Base-by-base conservation (phyloP, 371 early-diverging fungal species). In the Caulochytrium protostelioides region DNA sequence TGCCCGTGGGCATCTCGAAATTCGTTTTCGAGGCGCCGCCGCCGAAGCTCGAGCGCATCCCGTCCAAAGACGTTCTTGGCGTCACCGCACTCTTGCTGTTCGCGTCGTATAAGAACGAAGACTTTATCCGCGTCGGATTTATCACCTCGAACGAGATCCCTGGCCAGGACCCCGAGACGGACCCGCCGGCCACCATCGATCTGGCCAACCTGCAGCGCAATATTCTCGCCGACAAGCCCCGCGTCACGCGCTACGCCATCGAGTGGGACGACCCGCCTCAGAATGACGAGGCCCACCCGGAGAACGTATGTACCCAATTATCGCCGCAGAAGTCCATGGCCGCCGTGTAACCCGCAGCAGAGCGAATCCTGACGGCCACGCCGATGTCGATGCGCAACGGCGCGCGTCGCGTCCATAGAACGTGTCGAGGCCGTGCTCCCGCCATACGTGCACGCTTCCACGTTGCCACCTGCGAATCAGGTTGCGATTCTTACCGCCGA, bases 81-180 rank as follows among this genome's bases (percentile, higher is more conserved):
- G 81, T 83, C 15, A 83, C 89, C 0, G 12, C 30, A 4, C 12
- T 95, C 17, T 53, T 87, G 30, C 63, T 95, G 31, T 76, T 79
- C 37, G 86, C 85, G 51, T 71, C 75, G 16, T 95, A 91, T 50
- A 60, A 66, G 42, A 74, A 71, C 25, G 69, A 73, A 43, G 89
- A 89, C 55, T 95, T 91, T 62, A 80, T 87, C 27, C 74, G 90
- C 40, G 81, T 92, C 37, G 94, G 91, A 10, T 95, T 90, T 59
- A 86, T 84, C 44, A 85, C 90, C 32, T 81, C 91, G 57, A 90
- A 83, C 54, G 81, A 83, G 41, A 86, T 90, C 50, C 35, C 48
- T n/a, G 83, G 84, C 34, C 75, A 75, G 47, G 66, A 57, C 35
- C 43, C 78, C 34, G 52, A 59, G 41, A 61, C 64, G 36, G 59